Evolutionary conservation across 2,329 filamentous ascomycete species (phyloP).

Genomic region (Canariomyces notabilis): DNA sequence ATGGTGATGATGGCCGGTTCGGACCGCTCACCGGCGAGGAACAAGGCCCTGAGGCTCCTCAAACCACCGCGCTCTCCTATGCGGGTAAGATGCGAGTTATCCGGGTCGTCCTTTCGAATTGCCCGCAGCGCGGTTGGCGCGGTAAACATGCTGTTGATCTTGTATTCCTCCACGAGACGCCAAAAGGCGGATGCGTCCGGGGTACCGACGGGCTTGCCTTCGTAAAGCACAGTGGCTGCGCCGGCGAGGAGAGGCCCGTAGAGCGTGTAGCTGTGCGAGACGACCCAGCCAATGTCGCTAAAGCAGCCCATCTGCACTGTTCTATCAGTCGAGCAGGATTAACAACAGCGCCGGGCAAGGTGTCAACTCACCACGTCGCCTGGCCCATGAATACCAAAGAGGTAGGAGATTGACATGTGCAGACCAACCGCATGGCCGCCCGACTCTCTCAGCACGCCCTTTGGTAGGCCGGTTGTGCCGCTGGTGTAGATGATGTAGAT

Average conservation of each 20-base stretch:
- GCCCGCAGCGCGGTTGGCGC: constrained; percentile 83
- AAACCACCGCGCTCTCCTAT: constrained; percentile 66
- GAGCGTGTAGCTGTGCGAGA: constrained; percentile 73
- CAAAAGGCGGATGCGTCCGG: constrained; percentile 85
- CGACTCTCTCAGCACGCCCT: constrained; percentile 76
- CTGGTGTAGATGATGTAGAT: constrained; percentile 92
- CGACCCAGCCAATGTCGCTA: constrained; percentile 85
- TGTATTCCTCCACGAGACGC: constrained; percentile 79
- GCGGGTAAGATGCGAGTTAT: constrained; percentile 59
- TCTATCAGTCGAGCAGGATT: too few relatives aligned
- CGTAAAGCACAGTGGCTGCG: constrained; percentile 81
- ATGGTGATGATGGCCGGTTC: constrained; percentile 79
- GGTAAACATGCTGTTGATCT: constrained; percentile 78
- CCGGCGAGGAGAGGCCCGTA: constrained; percentile 83
- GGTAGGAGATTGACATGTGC: constrained; percentile 72
- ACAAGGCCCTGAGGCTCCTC: constrained; percentile 66
- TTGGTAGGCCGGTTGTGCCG: constrained; percentile 75
- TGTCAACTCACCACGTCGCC: constrained; percentile 58
- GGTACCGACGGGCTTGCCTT: constrained; percentile 90
- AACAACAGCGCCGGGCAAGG: not conserved
- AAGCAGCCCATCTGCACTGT: constrained; percentile 34
- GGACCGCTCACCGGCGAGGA: constrained; percentile 83
- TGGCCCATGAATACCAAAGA: constrained; percentile 77
- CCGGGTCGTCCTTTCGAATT: constrained; percentile 79
- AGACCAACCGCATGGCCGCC: constrained; percentile 85